phyloP scores from a whole-genome alignment of 2,329 filamentous ascomycete genomes.

The Trichoderma aggressivum region DNA sequence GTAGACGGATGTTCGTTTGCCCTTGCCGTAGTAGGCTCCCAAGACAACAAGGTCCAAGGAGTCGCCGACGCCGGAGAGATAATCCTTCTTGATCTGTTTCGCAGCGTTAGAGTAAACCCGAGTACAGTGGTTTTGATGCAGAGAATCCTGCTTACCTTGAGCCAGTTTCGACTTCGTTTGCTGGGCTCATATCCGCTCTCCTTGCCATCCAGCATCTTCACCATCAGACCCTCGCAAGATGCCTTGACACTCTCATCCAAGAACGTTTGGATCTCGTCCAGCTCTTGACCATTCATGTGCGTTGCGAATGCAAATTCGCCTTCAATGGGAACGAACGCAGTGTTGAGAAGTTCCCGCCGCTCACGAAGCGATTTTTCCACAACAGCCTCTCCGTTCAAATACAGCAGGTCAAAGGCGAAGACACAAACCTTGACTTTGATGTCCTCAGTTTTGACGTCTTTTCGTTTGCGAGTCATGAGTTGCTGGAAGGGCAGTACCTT shows the following conservation, averaged over 20 bases:
- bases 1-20: constrained; percentile 93
- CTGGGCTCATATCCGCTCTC: constrained; percentile 96
- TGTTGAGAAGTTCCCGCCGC: constrained; percentile 69
- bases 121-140: background rate
- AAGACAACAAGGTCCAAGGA: constrained; percentile 95
- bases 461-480: constrained; percentile 95
- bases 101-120: background rate
- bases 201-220: constrained; percentile 94
- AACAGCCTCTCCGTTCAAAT: constrained; percentile 84
- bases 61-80: constrained; percentile 88
- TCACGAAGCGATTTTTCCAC: constrained; percentile 86
- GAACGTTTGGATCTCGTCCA: constrained; percentile 90
- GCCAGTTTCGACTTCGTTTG: constrained; percentile 95
- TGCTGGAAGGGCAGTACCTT: constrained; percentile 97
- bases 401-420: constrained; percentile 93
- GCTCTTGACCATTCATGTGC: constrained; percentile 77
- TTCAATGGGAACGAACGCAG: constrained; percentile 72
- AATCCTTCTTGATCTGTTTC: constrained; percentile 91
- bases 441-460: constrained; percentile 93
- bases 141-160: constrained; percentile 63
- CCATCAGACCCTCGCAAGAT: constrained; percentile 96
- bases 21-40: constrained; percentile 89
- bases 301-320: constrained; percentile 92
- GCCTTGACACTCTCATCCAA: constrained; percentile 94
- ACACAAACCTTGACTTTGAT: constrained; percentile 97